Conservation (phyloP, 106 monocot species). For the Dioscorea dumetorum region DNA sequence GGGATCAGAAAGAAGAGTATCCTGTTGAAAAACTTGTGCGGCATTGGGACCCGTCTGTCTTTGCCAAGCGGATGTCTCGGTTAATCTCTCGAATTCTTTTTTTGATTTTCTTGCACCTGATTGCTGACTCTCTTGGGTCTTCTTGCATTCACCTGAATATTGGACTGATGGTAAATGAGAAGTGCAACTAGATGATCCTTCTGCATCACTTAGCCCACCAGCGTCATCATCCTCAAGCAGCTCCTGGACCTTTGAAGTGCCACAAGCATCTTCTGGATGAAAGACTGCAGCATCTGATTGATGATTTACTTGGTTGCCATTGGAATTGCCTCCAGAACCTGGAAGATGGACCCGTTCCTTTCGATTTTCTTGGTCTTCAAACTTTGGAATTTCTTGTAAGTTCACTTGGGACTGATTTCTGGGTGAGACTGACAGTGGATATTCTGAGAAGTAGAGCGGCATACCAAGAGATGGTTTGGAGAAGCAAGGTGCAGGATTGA, state of each 20-base stretch:
- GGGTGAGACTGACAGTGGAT: constrained; percentile 1
- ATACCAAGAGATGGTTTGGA: constrained; percentile 6
- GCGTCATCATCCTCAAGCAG: neutral
- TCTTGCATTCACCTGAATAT: constrained; percentile 2
- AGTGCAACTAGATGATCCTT: neutral
- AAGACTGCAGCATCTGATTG: neutral
- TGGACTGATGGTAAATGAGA: neutral
- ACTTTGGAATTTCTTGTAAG: constrained; percentile 29
- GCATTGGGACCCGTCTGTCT: neutral
- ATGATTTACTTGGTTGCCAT: neutral
- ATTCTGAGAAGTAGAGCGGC: constrained; percentile 6
- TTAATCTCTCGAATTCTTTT: neutral
- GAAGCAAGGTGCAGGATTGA: constrained; percentile 16
- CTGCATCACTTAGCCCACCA: neutral
- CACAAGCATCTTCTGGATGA: constrained; percentile 1
- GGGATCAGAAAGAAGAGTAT: neutral
- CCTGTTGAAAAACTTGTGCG: neutral
- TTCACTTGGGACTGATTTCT: constrained; percentile 18
- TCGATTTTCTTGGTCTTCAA: constrained; percentile 8
- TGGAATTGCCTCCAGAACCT: neutral
- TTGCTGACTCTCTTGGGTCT: neutral
- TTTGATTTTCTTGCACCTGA: neutral
- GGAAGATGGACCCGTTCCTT: constrained; percentile 8
- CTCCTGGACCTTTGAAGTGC: constrained; percentile 1
- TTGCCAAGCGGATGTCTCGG: constrained; percentile 6